Percentiles rank a stretch among this genome's conserved stretches.
phyloP scores from a whole-genome alignment of 208 protist species.

The Crithidia brevicula region DNA sequence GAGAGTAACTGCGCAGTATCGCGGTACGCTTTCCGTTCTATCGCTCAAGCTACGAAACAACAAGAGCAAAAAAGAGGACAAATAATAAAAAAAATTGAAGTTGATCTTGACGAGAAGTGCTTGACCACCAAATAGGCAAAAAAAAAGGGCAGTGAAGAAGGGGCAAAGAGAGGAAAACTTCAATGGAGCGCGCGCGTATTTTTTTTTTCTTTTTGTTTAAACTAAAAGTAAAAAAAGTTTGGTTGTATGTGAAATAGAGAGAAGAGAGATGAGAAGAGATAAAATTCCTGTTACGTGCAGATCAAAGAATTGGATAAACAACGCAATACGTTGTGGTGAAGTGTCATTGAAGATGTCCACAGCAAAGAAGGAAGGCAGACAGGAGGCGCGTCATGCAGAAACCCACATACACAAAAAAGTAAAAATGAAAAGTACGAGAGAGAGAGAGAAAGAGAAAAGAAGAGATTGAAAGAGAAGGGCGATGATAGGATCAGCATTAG shows the following conservation, averaged over 20 bases:
- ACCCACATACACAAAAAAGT: background rate
- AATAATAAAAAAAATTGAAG: slow-evolving; percentile 12
- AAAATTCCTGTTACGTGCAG: too few species aligned
- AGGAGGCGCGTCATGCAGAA: too few species aligned
- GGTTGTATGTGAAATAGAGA: background rate
- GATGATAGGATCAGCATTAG: background rate
- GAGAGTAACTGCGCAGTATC: background rate
- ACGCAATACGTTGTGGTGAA: too few species aligned
- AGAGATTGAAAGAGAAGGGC: background rate
- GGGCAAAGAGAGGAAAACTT: too few species aligned
- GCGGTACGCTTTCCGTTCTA: background rate
- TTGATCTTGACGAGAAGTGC: too few species aligned
- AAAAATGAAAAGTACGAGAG: slow-evolving; percentile 21
- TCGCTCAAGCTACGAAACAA: background rate
- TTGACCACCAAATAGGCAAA: too few species aligned
- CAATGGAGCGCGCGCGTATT: too few species aligned
- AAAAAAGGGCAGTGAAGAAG: too few species aligned
- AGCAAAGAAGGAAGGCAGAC: background rate
- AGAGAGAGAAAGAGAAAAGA: slow-evolving; percentile 15
- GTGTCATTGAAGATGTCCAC: too few species aligned
- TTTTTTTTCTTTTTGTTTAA: too few species aligned
- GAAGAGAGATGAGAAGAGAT: too few species aligned
- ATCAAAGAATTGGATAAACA: too few species aligned
- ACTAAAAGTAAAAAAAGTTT: background rate
- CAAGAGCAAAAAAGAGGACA: background rate